phyloP scores from a whole-genome alignment of 2,329 filamentous ascomycete species.

The Pseudocercospora cruenta region DNA sequence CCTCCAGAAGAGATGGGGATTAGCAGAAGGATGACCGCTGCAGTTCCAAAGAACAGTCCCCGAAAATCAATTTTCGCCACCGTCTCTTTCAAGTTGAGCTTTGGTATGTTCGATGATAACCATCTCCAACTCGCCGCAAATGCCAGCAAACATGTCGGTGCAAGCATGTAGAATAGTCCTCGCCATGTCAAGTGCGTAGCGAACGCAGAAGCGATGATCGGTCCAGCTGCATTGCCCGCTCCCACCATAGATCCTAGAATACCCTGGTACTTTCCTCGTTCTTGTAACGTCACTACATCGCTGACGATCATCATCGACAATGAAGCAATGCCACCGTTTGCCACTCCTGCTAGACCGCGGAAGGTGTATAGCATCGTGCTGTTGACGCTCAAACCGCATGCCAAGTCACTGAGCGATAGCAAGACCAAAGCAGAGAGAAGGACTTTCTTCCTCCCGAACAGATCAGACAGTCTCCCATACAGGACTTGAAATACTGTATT shows the following conservation, averaged over 20 bases:
- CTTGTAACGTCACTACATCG: conserved; percentile 62
- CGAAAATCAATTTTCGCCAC: conserved; percentile 62
- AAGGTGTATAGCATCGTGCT: conserved; percentile 65
- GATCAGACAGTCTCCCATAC: conserved; percentile 55
- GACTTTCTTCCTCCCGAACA: conserved; percentile 57
- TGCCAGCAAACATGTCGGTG: conserved; percentile 54
- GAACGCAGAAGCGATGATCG: conserved; percentile 53
- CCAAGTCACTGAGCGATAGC: conserved; percentile 60
- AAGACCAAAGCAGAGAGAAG: conserved; percentile 58
- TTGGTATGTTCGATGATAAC: conserved; percentile 56
- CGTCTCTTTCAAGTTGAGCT: conserved; percentile 52
- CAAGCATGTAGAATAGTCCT: conserved; percentile 56
- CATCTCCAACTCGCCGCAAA: conserved; percentile 55
- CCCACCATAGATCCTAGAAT: conserved; percentile 50
- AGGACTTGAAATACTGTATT: conserved; percentile 67
- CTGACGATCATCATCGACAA: conserved; percentile 65
- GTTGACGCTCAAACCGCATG: conserved; percentile 61
- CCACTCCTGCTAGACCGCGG: conserved; percentile 63
- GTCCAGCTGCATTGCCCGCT: conserved; percentile 52
- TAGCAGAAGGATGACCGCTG: conserved; percentile 62
- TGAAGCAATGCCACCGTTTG: conserved; percentile 63
- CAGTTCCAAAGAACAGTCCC: conserved; percentile 59
- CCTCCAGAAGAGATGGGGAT: conserved; percentile 65
- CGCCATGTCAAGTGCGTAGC: conserved; percentile 49
- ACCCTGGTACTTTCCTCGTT: conserved; percentile 58